Evolutionary conservation across 352 stramenopile species (phyloP), one percentile per base, ranked within the genome.

Genomic region (Pythium coloratum): DNA sequence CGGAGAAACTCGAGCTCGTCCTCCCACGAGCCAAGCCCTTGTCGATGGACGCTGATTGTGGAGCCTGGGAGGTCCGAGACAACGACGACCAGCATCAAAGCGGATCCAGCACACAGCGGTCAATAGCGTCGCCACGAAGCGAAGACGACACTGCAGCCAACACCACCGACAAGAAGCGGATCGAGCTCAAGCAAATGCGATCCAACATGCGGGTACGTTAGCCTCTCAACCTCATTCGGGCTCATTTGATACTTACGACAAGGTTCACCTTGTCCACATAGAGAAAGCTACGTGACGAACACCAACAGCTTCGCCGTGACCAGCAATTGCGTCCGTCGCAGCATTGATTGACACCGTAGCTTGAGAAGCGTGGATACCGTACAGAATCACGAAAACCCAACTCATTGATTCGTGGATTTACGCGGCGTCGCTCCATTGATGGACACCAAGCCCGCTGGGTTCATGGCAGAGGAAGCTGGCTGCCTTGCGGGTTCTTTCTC

Each of bases 101-200:
- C 18, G 51, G 32, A 6, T 8, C 8, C 8, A 58, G 7, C 51
- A 44, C 42, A 14, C 33, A 50, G 16, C 33, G 30, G 5, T 28
- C 26, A 30, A 34, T 32, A 6, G 46, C n/a, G 28, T 56, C 62
- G 60, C 16, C 42, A 55, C 30, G 60, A 60, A 47, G 16, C 42
- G 53, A 59, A 14, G 26, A 18, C 2, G 33, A 60, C 30, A 12
- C 50, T 2, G 20, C 14, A 1, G 38, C 6, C 24, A 34, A 64
- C 20, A 78, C 78, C 13, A 81, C 71, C 14, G 72, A 85, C 58
- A 76, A 76, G 42, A 87, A 84, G 71, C 84, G 84, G 53, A 74
- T 76, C 57, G 67, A 84, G 58, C 68, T 89, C 49, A 70, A 81
- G 3, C 68, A 71, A 24, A 66, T 89, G 40, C 78, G 78, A 30